Base-by-base conservation (phyloP, 345 rosid genomes). In the Raphanus sativus region DNA sequence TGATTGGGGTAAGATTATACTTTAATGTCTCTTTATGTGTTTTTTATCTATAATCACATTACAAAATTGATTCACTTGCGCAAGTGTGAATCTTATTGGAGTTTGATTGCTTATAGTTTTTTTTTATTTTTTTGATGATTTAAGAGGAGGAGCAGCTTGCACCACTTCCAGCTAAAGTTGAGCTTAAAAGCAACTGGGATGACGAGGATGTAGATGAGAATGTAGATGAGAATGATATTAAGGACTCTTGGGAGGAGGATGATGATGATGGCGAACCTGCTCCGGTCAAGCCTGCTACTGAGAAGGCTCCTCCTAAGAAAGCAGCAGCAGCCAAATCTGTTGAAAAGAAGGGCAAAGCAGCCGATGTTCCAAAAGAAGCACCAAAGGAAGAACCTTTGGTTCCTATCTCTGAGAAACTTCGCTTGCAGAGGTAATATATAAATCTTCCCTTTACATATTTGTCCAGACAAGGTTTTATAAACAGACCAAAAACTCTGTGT, bases 171-270 rank as follows among this genome's bases (percentile, higher is more conserved):
- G 36, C 71, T 4, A 90, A 93, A 86, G 88, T 70, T 55, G 86
- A 67, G 17, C 82, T 85, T 32, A 84, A 82, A 87, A 90, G 71
- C 54, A 80, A 76, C 3, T 96, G 99, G 99, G 96, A 96, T 74
- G 99, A 91, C 71, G 99, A 95, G 72, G 98, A 96, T 78, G 86
- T 84, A 54, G 98, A 96, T n/a, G n/a, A n/a, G n/a, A n/a, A n/a
- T n/a, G n/a, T n/a, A n/a, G n/a, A n/a, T 77, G 98, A 91, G 9
- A 63, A 83, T 79, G 97, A 89, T 77, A 85, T 96, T 67, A 96
- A 93, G 81, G 99, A 95, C 36, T 95, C 99, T 8, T 95, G 98
- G 99, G 99, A 95, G 78, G 98, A 93, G 80, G 99, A 96, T 54
- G 98, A 94, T 52, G 96, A 40, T 3, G 42, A 8, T 8, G 48